A percentile compares a stretch with the other conserved stretches of the same genome.
Conservation (phyloP, 306 rosid genomes). For the Ormosia emarginata region DNA sequence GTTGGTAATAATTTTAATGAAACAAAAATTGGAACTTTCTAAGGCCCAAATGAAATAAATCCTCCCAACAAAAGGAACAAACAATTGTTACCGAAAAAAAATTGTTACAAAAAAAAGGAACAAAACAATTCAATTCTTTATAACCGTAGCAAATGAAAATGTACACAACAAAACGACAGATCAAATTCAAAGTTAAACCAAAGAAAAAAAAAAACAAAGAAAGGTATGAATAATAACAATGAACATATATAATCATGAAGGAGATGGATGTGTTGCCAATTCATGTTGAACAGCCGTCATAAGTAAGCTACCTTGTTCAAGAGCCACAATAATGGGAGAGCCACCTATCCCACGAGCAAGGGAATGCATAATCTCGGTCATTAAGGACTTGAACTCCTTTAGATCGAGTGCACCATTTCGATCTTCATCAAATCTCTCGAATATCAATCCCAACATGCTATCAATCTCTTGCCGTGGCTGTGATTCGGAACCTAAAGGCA, state of each 20-base stretch:
- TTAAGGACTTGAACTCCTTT: slow-evolving; percentile 36
- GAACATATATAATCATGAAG: background rate
- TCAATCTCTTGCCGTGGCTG: slow-evolving; percentile 21
- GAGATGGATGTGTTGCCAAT: background rate
- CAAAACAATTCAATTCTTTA: background rate
- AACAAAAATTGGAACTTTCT: background rate
- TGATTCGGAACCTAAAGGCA: slow-evolving; percentile 40
- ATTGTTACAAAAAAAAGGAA: background rate
- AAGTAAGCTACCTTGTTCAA: slow-evolving; percentile 51
- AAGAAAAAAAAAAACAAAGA: background rate
- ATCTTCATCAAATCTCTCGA: slow-evolving; percentile 51
- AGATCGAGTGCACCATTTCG: slow-evolving; percentile 37
- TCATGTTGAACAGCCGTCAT: slow-evolving; percentile 57
- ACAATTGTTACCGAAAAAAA: background rate
- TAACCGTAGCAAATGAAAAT: background rate
- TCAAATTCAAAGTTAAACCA: background rate
- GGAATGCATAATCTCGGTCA: slow-evolving; percentile 57
- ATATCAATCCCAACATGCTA: slow-evolving; percentile 12
- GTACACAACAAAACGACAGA: background rate
- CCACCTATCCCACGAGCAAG: slow-evolving; percentile 60
- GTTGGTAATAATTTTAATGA: background rate
- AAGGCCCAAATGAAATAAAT: background rate
- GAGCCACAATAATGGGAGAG: slow-evolving; percentile 50
- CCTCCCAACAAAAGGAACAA: background rate
- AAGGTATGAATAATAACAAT: background rate